phyloP scores from a whole-genome alignment of 768 basidiomycete species.

The Fistulinella prunicolor region DNA sequence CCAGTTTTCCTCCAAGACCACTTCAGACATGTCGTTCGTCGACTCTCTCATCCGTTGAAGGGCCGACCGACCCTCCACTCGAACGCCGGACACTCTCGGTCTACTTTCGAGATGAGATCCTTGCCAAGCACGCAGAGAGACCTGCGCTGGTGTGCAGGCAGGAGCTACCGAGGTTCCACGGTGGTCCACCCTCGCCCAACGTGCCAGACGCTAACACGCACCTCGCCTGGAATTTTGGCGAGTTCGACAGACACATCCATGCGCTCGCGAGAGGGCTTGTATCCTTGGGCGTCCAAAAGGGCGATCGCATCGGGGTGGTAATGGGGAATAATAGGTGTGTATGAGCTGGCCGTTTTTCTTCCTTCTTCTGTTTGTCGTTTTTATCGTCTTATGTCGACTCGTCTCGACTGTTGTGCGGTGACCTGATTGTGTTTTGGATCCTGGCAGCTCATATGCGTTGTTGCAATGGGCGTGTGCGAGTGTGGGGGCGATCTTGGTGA shows the following conservation, averaged over 20 bases:
- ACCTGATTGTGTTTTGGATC: no score
- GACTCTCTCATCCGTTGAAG: constrained; percentile 54
- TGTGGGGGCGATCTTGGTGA: constrained; percentile 79
- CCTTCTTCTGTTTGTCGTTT: background rate
- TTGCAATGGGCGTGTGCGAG: constrained; percentile 87
- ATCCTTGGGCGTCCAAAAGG: constrained; percentile 64
- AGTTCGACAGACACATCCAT: constrained; percentile 63
- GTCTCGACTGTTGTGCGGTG: no score
- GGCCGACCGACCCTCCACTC: constrained; percentile 54
- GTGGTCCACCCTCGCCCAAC: constrained; percentile 56
- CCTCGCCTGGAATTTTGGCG: constrained; percentile 71
- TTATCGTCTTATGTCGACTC: background rate
- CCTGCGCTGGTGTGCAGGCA: constrained; percentile 65
- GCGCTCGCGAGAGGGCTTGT: constrained; percentile 71
- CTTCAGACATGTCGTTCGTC: constrained; percentile 27
- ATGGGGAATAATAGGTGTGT: constrained; percentile 84
- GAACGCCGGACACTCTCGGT: constrained; percentile 52
- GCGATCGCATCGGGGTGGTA: constrained; percentile 74
- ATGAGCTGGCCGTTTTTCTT: background rate
- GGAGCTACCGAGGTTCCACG: constrained; percentile 56
- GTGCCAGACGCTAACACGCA: constrained; percentile 44
- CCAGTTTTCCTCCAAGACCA: constrained; percentile 3
- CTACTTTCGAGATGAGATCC: constrained; percentile 60
- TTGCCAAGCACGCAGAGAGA: constrained; percentile 44
- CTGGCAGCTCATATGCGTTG: constrained; percentile 68